Base-by-base conservation (phyloP, 2,329 filamentous ascomycete genomes). In the Exserohilum rostratum region DNA sequence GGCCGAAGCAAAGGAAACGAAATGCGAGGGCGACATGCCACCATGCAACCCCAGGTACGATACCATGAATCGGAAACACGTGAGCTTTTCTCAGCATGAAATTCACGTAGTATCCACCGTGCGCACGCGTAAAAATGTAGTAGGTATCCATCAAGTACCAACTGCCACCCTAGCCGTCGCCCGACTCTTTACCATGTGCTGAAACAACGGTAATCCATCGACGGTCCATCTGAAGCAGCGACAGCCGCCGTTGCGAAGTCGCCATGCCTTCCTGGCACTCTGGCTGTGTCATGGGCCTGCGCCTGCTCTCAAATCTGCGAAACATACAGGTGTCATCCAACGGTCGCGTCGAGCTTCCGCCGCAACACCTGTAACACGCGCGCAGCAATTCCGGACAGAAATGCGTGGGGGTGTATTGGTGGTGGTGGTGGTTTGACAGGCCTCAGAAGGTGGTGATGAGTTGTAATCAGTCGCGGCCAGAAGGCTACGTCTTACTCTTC, bases 391-490 rank as follows among this genome's bases (percentile, higher is more conserved):
- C 47, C 29, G 34, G 31, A 42, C 46, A 46, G 39, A 34, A 55
- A 30, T 27, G 2, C n/a, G 13, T n/a, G 22, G 4, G 39, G n/a
- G n/a, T n/a, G n/a, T n/a, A n/a, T n/a, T n/a, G n/a, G n/a, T n/a
- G n/a, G n/a, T n/a, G n/a, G n/a, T n/a, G n/a, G n/a, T 29, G 22
- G 35, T 25, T 47, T 25, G 17, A 62, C 60, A 60, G 60, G 60
- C 60, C 57, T 62, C 60, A 62, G 60, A 60, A 62, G 20, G 35
- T 60, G 44, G 49, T 61, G 48, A 48, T 56, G 53, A 50, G 37
- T 57, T 61, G 58, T 59, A 53, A 57, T 63, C 58, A 63, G 58
- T 58, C 58, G 58, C 55, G 50, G 50, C 53, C 51, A 29, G 11
- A 13, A 15, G 42, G 40, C 52, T 35, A 51, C 52, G 52, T 55